phyloP scores from a whole-genome alignment of 805 yeast species.

The Wickerhamiella spandovensis region DNA sequence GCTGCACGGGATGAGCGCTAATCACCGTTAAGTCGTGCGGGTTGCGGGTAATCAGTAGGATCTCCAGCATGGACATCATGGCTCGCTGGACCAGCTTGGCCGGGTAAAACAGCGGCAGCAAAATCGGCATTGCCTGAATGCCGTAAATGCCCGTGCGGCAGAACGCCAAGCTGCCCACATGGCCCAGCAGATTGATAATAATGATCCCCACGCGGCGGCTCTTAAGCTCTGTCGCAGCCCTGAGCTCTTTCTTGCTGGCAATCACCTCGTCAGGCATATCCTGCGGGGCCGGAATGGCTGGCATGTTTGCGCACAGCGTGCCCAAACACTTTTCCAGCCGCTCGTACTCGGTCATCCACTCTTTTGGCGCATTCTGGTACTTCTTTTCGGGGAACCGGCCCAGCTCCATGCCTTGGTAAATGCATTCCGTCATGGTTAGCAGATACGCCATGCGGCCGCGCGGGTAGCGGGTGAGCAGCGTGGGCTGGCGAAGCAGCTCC shows the following conservation, averaged over 20 bases:
- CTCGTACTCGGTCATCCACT: constrained; percentile 12
- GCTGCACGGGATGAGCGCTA: constrained; percentile 13
- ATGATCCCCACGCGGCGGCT: constrained; percentile 6
- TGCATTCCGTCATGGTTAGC: constrained; percentile 7
- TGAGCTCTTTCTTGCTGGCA: background rate
- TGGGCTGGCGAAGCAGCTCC: constrained; percentile 8
- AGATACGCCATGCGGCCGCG: constrained; percentile 7
- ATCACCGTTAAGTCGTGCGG: constrained; percentile 13
- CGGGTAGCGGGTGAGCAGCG: constrained; percentile 6
- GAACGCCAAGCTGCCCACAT: constrained; percentile 11
- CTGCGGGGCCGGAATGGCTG: constrained; percentile 8
- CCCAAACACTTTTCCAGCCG: constrained; percentile 9
- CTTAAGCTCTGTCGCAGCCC: constrained; percentile 2
- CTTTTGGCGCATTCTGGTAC: constrained; percentile 4
- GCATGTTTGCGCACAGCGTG: constrained; percentile 5
- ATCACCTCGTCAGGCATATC: background rate
- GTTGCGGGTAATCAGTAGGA: constrained; percentile 14
- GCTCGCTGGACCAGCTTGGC: constrained; percentile 13
- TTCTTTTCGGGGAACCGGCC: constrained; percentile 12
- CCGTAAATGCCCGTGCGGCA: constrained; percentile 10
- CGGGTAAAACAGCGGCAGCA: constrained; percentile 9
- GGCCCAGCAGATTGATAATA: constrained; percentile 12
- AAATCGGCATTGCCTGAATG: constrained; percentile 9
- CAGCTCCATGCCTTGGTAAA: constrained; percentile 8
- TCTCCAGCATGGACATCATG: constrained; percentile 14